Conservation (phyloP, 2,329 filamentous ascomycete genomes). For the Raffaelea deltoideospora region DNA sequence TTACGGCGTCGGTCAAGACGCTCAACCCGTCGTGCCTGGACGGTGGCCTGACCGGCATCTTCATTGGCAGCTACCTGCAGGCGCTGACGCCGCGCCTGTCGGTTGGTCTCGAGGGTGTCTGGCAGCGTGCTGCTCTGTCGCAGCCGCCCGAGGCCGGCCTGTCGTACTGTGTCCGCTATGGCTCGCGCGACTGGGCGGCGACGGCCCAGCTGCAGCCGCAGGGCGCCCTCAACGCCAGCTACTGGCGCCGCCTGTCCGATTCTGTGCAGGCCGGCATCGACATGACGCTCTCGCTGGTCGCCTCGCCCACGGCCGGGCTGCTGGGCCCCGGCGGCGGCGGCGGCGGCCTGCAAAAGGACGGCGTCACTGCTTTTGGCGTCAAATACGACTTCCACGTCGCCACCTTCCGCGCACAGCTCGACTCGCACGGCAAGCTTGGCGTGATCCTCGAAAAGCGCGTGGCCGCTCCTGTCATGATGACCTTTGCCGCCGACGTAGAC, state of each 20-base stretch:
- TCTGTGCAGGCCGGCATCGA: constrained; percentile 95
- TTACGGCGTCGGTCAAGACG: constrained; percentile 82
- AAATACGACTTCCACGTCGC: constrained; percentile 98
- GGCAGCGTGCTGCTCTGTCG: constrained; percentile 73
- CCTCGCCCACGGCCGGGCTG: constrained; percentile 35
- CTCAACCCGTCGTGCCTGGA: constrained; percentile 92
- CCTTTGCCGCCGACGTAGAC: constrained; percentile 92
- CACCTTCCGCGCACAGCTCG: constrained; percentile 88
- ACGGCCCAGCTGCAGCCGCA: constrained; percentile 81
- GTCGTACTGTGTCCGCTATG: constrained; percentile 86
- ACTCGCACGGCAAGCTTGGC: constrained; percentile 86
- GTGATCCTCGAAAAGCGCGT: constrained; percentile 92
- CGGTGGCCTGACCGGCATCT: constrained; percentile 85
- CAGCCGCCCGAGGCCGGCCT: constrained; percentile 82
- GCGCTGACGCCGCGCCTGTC: constrained; percentile 76
- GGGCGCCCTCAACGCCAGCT: constrained; percentile 77
- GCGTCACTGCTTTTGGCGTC: constrained; percentile 77
- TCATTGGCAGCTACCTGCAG: constrained; percentile 91
- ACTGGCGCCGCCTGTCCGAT: constrained; percentile 86
- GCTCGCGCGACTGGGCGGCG: constrained; percentile 80
- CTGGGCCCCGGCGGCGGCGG: constrained; percentile 86
- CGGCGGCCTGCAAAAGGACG: constrained; percentile 71
- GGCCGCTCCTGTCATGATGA: constrained; percentile 80
- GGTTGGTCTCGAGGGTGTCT: constrained; percentile 82
- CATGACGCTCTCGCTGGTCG: constrained; percentile 71